Percentiles rank a stretch among this genome's conserved stretches.
phyloP scores from a whole-genome alignment of 352 stramenopile genomes.

The Phytophthora europaea region DNA sequence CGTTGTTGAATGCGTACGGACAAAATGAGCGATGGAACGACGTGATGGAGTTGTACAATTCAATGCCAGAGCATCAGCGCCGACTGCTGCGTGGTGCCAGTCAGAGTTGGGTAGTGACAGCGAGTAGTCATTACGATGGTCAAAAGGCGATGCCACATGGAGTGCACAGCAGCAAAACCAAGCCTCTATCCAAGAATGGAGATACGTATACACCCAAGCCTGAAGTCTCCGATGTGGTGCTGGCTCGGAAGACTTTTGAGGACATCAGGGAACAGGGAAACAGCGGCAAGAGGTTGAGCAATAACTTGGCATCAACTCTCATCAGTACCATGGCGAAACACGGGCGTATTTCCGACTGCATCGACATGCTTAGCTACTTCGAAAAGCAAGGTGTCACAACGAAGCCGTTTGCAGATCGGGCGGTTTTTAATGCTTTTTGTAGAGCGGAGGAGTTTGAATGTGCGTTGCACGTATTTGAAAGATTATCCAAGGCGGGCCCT shows the following conservation, averaged over 20 bases:
- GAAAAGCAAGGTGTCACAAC: neutral
- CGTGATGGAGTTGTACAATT: slow-evolving; percentile 11
- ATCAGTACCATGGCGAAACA: neutral
- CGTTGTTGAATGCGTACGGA: slow-evolving; percentile 3
- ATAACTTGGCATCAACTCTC: neutral
- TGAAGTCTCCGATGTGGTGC: neutral
- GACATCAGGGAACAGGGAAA: slow-evolving; percentile 3
- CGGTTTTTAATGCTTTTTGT: slow-evolving; percentile 36
- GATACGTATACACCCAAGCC: neutral
- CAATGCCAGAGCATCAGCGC: slow-evolving; percentile 1
- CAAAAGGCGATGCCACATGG: too few relatives aligned
- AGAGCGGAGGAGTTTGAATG: slow-evolving; percentile 56
- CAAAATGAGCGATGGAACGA: slow-evolving; percentile 1
- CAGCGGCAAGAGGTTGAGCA: slow-evolving; percentile 2
- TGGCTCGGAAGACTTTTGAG: slow-evolving; percentile 7
- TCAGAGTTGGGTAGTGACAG: slow-evolving; percentile 6
- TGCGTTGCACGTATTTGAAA: slow-evolving; percentile 72
- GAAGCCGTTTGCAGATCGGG: neutral
- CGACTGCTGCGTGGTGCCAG: neutral
- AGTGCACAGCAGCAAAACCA: neutral
- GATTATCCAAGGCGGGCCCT: slow-evolving; percentile 71
- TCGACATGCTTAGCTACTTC: slow-evolving; percentile 12
- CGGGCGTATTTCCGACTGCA: slow-evolving; percentile 5
- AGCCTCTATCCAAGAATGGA: neutral
- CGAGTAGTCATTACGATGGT: neutral